Percentiles rank a stretch among this genome's conserved stretches.
Evolutionary conservation across 2,329 filamentous ascomycete genomes (phyloP).

Genomic region (Fusarium decemcellulare): DNA sequence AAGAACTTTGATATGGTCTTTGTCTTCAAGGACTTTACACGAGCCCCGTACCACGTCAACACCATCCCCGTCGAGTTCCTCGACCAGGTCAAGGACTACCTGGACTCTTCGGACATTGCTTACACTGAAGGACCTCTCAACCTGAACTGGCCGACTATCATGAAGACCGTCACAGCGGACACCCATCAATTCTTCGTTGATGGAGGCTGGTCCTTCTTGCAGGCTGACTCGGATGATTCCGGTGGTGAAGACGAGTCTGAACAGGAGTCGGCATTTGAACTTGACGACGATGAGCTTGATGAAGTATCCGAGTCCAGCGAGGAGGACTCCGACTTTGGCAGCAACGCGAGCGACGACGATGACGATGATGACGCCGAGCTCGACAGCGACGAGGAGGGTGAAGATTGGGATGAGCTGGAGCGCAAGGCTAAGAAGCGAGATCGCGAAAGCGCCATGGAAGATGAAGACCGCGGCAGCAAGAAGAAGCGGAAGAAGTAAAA

Average conservation of each 20-base stretch:
- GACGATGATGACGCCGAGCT: conserved; percentile 77
- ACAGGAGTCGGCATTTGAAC: conserved; percentile 93
- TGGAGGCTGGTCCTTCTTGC: conserved; percentile 95
- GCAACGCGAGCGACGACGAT: conserved; percentile 87
- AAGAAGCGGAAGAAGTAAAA: conserved; percentile 64
- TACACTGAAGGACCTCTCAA: conserved; percentile 96
- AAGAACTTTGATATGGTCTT: conserved; percentile 99
- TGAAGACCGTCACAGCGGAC: conserved; percentile 97
- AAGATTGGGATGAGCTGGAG: conserved; percentile 96
- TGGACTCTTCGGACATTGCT: conserved; percentile 95
- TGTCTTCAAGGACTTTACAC: conserved; percentile 96
- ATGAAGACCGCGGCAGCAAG: conserved; percentile 79
- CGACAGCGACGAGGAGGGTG: conserved; percentile 79
- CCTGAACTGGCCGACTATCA: conserved; percentile 98
- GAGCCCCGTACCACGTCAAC: conserved; percentile 94
- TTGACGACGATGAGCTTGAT: conserved; percentile 88
- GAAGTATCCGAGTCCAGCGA: conserved; percentile 83
- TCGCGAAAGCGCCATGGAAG: conserved; percentile 66
- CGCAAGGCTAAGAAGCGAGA: conserved; percentile 91
- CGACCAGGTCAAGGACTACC: conserved; percentile 97
- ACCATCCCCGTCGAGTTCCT: conserved; percentile 97
- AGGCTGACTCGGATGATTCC: conserved; percentile 89
- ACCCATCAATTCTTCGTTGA: conserved; percentile 96
- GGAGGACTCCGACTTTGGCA: conserved; percentile 94
- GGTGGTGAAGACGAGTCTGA: conserved; percentile 83